phyloP scores from a whole-genome alignment of 108 stramenopile genomes.

The Cyclotella cryptica region DNA sequence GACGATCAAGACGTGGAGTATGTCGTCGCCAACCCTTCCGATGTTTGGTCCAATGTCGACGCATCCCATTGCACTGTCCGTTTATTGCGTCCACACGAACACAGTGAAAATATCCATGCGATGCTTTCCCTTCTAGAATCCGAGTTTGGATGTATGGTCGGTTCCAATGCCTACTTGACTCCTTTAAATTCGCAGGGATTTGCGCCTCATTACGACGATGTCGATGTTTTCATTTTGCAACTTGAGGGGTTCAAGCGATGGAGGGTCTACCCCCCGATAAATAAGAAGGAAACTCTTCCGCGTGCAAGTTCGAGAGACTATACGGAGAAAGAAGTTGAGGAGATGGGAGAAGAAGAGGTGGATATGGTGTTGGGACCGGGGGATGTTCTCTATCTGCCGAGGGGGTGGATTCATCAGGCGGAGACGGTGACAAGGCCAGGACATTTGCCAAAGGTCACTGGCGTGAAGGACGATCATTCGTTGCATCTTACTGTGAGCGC shows the following conservation, averaged over 20 bases:
- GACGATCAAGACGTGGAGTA: conserved; percentile 55
- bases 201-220: conserved; percentile 99
- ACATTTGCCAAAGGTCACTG: conserved; percentile 16
- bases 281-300: conserved; percentile 68
- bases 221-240: conserved; percentile 96
- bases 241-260: conserved; percentile 93
- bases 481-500: conserved; percentile 96
- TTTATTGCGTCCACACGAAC: conserved; percentile 94
- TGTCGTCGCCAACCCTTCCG: conserved; percentile 67
- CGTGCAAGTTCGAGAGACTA: conserved; percentile 78
- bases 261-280: conserved; percentile 87
- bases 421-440: conserved; percentile 61
- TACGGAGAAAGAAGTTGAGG: conserved; percentile 72
- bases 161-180: conserved; percentile 96
- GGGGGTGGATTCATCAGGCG: conserved; percentile 98
- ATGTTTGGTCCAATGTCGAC: conserved; percentile 85
- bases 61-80: conserved; percentile 88
- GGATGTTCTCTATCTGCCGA: conserved; percentile 93
- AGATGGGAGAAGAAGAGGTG: conserved; percentile 58
- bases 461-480: conserved; percentile 70
- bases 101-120: conserved; percentile 79
- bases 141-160: conserved; percentile 95
- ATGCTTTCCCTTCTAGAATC: conserved; percentile 87
- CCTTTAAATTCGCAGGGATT: conserved; percentile 95
- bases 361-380: conserved; percentile 89